A percentile compares a stretch with the other conserved stretches of the same genome.
These are phyloP conservation scores for Begonia peltatifolia DNA, from an alignment of 306 rosid genomes.

Conservation along the genomic window DNA sequence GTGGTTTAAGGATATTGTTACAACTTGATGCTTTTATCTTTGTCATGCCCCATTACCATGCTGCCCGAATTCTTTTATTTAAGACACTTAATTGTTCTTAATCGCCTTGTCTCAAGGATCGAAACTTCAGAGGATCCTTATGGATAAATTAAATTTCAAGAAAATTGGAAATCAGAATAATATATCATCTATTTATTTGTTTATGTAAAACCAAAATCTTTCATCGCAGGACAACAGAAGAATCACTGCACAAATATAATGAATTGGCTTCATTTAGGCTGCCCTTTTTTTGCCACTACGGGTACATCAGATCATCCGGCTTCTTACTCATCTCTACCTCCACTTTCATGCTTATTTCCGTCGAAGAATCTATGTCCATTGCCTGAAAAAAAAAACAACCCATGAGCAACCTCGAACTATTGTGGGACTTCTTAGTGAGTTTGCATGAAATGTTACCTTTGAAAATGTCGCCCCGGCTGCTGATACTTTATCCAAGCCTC, in stretches of 20 bases:
- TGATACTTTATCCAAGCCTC: slow-evolving; percentile 24
- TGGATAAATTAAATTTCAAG: too few relatives aligned
- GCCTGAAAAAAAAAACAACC: slow-evolving; percentile 28
- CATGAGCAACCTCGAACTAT: not conserved
- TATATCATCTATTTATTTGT: too few relatives aligned
- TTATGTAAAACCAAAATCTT: too few relatives aligned
- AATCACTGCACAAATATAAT: not conserved
- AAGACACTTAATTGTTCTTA: not conserved
- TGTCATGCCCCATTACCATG: not conserved
- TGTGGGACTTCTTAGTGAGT: slow-evolving; percentile 1
- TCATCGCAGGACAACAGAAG: too few relatives aligned
- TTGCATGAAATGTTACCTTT: slow-evolving; percentile 34
- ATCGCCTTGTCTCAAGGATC: too few relatives aligned
- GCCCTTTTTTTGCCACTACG: not conserved
- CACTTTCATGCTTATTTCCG: slow-evolving; percentile 40
- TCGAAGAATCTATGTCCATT: slow-evolving; percentile 35
- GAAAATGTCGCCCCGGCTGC: slow-evolving; percentile 29
- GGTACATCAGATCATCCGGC: slow-evolving; percentile 33
- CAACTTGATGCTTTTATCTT: not conserved
- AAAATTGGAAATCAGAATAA: too few relatives aligned
- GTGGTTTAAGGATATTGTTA: not conserved
- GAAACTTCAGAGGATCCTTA: too few relatives aligned
- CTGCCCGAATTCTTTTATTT: not conserved
- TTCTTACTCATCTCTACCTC: slow-evolving; percentile 41
- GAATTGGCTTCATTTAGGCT: not conserved